Evolutionary conservation across 2,329 filamentous ascomycete genomes (phyloP).

Genomic region (Chaetomium strumarium): DNA sequence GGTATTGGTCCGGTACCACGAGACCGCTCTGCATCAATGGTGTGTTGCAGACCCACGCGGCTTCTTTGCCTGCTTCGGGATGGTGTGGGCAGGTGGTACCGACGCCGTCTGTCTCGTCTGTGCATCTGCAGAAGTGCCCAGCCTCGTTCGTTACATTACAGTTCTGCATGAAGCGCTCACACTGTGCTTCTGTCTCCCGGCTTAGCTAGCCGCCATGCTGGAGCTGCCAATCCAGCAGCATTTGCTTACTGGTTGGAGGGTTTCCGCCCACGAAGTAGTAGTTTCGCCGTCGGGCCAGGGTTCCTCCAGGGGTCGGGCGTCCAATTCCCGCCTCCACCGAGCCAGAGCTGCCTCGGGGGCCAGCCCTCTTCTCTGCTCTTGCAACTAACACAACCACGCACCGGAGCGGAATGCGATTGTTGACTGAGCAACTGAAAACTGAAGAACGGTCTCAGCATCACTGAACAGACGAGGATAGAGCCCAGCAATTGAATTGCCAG

Average conservation of each 20-base stretch:
- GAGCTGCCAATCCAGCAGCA: background rate
- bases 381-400: constrained; percentile 10
- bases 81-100: constrained; percentile 12
- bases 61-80: constrained; percentile 16
- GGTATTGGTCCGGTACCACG: constrained; percentile 21
- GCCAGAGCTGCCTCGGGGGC: background rate
- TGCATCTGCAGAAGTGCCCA: background rate
- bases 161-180: background rate
- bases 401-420: constrained; percentile 10
- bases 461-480: background rate
- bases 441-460: constrained; percentile 4
- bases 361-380: constrained; percentile 8
- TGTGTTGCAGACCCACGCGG: constrained; percentile 18
- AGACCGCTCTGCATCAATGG: constrained; percentile 16
- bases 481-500: constrained; percentile 16
- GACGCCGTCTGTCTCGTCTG: background rate
- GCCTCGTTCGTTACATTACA: background rate
- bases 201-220: background rate
- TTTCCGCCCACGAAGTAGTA: too few species aligned
- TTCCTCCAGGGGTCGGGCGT: constrained; percentile 7
- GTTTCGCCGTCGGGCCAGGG: constrained; percentile 24
- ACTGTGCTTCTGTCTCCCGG: constrained; percentile 16
- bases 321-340: constrained; percentile 8
- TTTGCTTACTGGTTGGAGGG: too few species aligned
- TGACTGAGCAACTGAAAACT: background rate